These are phyloP conservation scores for Ettlia oleoabundans DNA, from an alignment of 139 green algal genomes.

Conservation along the genomic window DNA sequence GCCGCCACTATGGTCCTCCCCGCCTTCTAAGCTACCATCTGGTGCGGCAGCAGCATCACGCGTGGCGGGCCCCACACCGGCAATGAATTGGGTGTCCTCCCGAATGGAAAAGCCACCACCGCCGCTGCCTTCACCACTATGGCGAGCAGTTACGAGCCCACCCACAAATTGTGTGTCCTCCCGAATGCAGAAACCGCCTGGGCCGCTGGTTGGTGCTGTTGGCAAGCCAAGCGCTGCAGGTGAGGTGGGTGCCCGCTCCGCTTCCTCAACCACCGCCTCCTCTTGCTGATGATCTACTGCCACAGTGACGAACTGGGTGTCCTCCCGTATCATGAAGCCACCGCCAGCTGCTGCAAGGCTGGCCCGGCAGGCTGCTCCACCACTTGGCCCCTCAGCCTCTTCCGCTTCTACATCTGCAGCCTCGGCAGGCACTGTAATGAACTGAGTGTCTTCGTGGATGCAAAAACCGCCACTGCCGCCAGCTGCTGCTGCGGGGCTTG, in stretches of 20 bases:
- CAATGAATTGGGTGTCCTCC: slow-evolving; percentile 39
- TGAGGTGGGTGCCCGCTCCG: neutral
- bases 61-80: too few relatives aligned
- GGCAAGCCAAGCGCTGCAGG: neutral
- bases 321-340: neutral
- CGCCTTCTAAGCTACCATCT: slow-evolving; percentile 1
- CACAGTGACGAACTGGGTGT: neutral
- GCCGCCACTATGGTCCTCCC: neutral
- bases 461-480: neutral
- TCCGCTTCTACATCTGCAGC: neutral
- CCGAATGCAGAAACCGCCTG: slow-evolving; percentile 10
- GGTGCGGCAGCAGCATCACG: too few relatives aligned
- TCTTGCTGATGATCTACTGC: neutral
- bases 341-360: neutral
- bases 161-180: slow-evolving; percentile 32
- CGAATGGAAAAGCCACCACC: slow-evolving; percentile 15
- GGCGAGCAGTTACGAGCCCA: neutral
- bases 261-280: neutral
- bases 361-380: neutral
- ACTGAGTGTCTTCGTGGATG: slow-evolving; percentile 37
- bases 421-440: neutral
- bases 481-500: neutral
- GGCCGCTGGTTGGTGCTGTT: neutral
- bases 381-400: neutral
- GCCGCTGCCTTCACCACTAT: neutral